A percentile compares a stretch with the other conserved stretches of the same genome.
These are phyloP conservation scores for Sugiyamaella mastotermitis DNA, from an alignment of 805 yeast species.

Conservation along the genomic window DNA sequence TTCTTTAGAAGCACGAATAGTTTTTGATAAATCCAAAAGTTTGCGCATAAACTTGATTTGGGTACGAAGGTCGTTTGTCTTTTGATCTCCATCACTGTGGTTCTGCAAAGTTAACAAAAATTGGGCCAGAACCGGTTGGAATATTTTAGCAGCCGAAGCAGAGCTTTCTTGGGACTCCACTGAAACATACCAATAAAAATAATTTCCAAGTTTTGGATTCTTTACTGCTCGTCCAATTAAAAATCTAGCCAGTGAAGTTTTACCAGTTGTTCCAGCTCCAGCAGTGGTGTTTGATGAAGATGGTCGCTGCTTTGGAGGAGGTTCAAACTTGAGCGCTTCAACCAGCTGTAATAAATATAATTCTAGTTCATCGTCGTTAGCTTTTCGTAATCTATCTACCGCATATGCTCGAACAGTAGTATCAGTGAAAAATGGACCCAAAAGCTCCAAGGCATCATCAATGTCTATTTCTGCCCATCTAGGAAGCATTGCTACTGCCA, in stretches of 20 bases:
- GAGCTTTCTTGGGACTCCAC: slow-evolving; percentile 75
- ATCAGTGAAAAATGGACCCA: slow-evolving; percentile 73
- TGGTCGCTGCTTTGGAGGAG: slow-evolving; percentile 7
- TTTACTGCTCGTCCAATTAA: slow-evolving; percentile 64
- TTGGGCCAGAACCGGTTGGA: slow-evolving; percentile 41
- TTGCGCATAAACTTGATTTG: slow-evolving; percentile 68
- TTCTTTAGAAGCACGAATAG: slow-evolving; percentile 63
- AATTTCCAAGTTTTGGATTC: slow-evolving; percentile 67
- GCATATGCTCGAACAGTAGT: slow-evolving; percentile 79
- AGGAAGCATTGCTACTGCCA: slow-evolving; percentile 67
- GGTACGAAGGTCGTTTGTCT: slow-evolving; percentile 34
- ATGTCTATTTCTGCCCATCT: slow-evolving; percentile 71
- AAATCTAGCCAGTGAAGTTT: slow-evolving; percentile 42
- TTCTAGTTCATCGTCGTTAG: slow-evolving; percentile 73
- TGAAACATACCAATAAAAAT: slow-evolving; percentile 84
- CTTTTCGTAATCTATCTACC: slow-evolving; percentile 71
- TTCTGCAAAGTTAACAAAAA: slow-evolving; percentile 35
- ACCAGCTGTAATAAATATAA: slow-evolving; percentile 83
- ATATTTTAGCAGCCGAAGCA: slow-evolving; percentile 34
- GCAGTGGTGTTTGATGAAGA: not conserved
- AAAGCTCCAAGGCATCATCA: slow-evolving; percentile 78
- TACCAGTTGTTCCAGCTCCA: slow-evolving; percentile 9
- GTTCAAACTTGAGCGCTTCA: slow-evolving; percentile 82
- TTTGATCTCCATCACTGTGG: slow-evolving; percentile 27
- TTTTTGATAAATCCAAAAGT: slow-evolving; percentile 58